Base-by-base conservation (phyloP, 176 grass and related monocot species). In the Panicum miliaceum region DNA sequence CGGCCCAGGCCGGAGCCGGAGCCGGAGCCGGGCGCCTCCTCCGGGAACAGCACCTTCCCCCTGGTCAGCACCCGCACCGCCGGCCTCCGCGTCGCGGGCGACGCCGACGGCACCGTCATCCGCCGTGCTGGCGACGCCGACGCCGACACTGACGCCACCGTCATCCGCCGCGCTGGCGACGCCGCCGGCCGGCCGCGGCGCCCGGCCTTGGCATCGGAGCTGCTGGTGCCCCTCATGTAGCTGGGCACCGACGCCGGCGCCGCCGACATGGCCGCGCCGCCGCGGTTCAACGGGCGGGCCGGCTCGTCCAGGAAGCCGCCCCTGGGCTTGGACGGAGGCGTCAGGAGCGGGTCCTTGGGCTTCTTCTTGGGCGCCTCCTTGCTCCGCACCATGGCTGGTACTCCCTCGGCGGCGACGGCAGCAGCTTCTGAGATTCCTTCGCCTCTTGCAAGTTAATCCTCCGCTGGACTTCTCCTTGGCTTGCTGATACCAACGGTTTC, bases 221-320 rank as follows among this genome's bases (percentile, higher is more conserved):
- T 93, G 77, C 35, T 92, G 34, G 96, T 98, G 51, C 80, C 85
- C 68, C 89, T 80, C 96, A 98, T 98, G 59, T 98, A 98, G 79
- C 89, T 92, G 15, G 96, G 96, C 71, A 93, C 88, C 27, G 77
- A 77, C 4, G 84, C 79, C 86, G 50, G 41, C 61, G 89, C 12
- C 59, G 84, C 64, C 54, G 89, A 82, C 70, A 87, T 80, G 42
- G 76, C 83, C 62, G 50, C 37, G 75, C 84, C 84, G 60, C 64
- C 80, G 68, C 85, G 82, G 74, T 87, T 94, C 66, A 89, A 63
- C 62, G 84, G 77, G 25, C 77, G 57, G 58, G 80, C 76, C 57
- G 57, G n/a, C 6, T 45, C 68, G 68, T 84, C 80, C 68, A 32
- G 64, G 84, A 74, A 84, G 0, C 68, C 67, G 0, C 68, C 71